Evolutionary conservation across 805 yeast species (phyloP).

Genomic region (Yarrowia divulgata): DNA sequence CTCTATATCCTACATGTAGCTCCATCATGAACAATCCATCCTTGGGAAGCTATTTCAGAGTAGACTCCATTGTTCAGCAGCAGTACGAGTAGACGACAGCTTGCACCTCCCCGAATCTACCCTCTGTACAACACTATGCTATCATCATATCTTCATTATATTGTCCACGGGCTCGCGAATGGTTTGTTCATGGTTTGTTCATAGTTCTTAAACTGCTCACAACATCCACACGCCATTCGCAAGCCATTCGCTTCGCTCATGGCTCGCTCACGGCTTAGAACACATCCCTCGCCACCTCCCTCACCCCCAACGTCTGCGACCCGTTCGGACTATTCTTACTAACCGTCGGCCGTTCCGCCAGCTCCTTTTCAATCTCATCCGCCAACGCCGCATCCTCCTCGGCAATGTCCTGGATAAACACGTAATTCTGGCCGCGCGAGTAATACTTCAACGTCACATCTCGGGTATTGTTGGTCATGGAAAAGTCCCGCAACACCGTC

Average conservation of each 20-base stretch:
- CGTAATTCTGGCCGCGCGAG: slow-evolving; percentile 55
- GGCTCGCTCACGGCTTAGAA: not conserved
- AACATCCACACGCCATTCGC: not conserved
- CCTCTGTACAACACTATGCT: too few species aligned
- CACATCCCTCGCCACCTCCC: slow-evolving; percentile 22
- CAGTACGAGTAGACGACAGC: too few species aligned
- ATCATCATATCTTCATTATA: not conserved
- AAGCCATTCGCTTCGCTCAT: not conserved
- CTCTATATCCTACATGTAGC: too few species aligned
- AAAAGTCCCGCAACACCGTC: slow-evolving; percentile 5
- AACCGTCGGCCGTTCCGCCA: slow-evolving; percentile 38
- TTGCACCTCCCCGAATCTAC: too few species aligned
- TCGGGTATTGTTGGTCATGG: slow-evolving; percentile 51
- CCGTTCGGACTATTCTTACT: slow-evolving; percentile 11
- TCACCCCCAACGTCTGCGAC: not conserved
- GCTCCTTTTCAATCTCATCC: slow-evolving; percentile 50
- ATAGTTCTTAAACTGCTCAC: too few species aligned
- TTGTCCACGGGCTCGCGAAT: too few species aligned
- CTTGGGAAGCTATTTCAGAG: too few species aligned
- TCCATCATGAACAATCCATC: too few species aligned
- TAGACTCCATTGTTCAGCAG: too few species aligned
- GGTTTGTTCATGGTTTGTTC: too few species aligned
- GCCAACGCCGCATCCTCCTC: slow-evolving; percentile 55
- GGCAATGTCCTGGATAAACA: slow-evolving; percentile 54
- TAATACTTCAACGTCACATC: slow-evolving; percentile 55